phyloP scores from a whole-genome alignment of 495 filamentous ascomycete genomes.

The Tuber borchii region DNA sequence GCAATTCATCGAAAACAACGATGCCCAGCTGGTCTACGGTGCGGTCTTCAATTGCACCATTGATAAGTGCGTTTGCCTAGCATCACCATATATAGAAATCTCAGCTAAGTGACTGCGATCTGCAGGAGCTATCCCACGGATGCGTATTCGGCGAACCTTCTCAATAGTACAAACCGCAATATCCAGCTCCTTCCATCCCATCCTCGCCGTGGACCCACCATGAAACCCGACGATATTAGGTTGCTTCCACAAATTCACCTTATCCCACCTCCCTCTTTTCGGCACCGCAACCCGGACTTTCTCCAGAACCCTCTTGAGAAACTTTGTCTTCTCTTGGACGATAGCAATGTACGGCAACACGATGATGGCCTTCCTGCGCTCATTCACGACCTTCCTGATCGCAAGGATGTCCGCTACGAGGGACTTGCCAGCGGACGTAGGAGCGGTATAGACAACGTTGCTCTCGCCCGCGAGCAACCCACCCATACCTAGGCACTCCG shows the following conservation, averaged over 20 bases:
- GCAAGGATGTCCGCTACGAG: conserved; percentile 56
- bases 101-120: not conserved
- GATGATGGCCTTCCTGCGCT: conserved; percentile 63
- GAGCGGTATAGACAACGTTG: conserved; percentile 77
- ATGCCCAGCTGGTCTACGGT: conserved; percentile 58
- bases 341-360: conserved; percentile 78
- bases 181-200: conserved; percentile 68
- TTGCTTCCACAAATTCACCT: conserved; percentile 46
- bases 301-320: conserved; percentile 63
- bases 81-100: conserved; percentile 25
- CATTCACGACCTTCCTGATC: conserved; percentile 63
- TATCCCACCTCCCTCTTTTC: conserved; percentile 36
- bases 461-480: conserved; percentile 60
- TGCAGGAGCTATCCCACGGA: conserved; percentile 7
- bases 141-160: conserved; percentile 52
- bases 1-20: conserved; percentile 72
- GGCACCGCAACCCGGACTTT: conserved; percentile 52
- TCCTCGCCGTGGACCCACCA: conserved; percentile 60
- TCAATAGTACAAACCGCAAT: conserved; percentile 78
- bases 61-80: conserved; percentile 74
- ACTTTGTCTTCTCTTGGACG: conserved; percentile 75
- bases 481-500: conserved; percentile 63
- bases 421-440: conserved; percentile 76
- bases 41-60: conserved; percentile 66
- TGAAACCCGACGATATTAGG: conserved; percentile 68